Conservation (phyloP, 2,329 filamentous ascomycete genomes). For the Cylindrodendrum hubeiense region DNA sequence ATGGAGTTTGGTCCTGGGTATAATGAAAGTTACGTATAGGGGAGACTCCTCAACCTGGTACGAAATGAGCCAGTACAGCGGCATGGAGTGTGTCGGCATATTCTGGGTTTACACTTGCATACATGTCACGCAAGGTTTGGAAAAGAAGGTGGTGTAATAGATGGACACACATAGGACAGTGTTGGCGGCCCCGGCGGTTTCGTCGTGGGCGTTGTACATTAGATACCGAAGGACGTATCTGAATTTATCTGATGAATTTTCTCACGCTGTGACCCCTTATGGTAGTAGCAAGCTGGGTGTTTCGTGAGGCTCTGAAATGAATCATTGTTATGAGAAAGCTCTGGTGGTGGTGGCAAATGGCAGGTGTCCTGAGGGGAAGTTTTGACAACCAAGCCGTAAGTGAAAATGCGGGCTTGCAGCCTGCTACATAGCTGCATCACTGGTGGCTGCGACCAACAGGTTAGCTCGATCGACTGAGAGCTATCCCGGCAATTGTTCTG, state of each 20-base stretch:
- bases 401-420: neutral
- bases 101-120: conserved; percentile 6
- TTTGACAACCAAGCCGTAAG: neutral
- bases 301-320: neutral
- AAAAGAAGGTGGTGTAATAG: conserved; percentile 14
- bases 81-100: conserved; percentile 12
- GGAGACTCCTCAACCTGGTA: neutral
- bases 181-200: neutral
- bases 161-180: conserved; percentile 10
- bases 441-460: neutral
- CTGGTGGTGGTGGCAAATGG: neutral
- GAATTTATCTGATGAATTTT: neutral
- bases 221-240: conserved; percentile 9
- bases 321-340: neutral
- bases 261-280: neutral
- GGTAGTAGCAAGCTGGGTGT: neutral
- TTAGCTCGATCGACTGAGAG: neutral
- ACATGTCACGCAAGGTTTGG: neutral
- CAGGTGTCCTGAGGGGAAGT: no score
- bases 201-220: conserved; percentile 14
- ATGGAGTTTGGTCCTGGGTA: conserved; percentile 41
- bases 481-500: neutral
- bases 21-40: conserved; percentile 25
- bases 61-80: conserved; percentile 11
- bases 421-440: neutral